Percentiles rank a stretch among this genome's conserved stretches.
Conservation (phyloP, 2,329 filamentous ascomycete species). For the Paraphaeosphaeria sporulosa region DNA sequence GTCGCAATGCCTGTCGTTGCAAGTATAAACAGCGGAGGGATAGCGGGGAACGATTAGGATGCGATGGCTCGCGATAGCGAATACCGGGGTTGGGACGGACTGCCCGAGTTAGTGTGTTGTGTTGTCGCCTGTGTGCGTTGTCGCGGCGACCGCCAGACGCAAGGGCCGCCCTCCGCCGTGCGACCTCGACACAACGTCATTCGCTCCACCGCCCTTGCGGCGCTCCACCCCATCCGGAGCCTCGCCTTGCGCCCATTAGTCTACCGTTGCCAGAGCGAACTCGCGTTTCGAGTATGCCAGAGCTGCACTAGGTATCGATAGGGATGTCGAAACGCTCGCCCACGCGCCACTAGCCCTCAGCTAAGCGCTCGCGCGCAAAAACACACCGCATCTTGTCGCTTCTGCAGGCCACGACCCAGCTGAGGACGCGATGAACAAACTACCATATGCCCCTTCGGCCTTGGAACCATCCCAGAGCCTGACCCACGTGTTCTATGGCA, state of each 20-base stretch:
- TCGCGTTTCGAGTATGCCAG: background rate
- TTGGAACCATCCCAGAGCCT: background rate
- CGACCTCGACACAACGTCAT: background rate
- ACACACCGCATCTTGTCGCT: background rate
- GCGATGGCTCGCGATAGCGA: slow-evolving; percentile 4
- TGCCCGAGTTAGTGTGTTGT: background rate
- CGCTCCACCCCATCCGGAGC: background rate
- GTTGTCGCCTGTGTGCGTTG: background rate
- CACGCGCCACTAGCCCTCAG: background rate
- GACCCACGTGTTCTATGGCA: background rate
- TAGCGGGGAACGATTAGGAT: slow-evolving; percentile 7
- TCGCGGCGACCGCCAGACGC: background rate
- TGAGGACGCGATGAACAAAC: background rate
- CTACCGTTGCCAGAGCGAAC: background rate
- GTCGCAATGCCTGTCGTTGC: background rate
- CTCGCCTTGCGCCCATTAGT: background rate
- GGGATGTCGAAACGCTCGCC: background rate
- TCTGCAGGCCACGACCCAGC: background rate
- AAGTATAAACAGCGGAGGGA: slow-evolving; percentile 2
- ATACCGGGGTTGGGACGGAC: background rate
- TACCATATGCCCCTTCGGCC: background rate
- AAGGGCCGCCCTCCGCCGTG: background rate
- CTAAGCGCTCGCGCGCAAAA: background rate
- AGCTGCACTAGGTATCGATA: background rate
- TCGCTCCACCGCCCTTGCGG: background rate